A percentile compares a stretch with the other conserved stretches of the same genome.
Conservation (phyloP, 2,329 filamentous ascomycete species). For the Sporothrix schenckii region DNA sequence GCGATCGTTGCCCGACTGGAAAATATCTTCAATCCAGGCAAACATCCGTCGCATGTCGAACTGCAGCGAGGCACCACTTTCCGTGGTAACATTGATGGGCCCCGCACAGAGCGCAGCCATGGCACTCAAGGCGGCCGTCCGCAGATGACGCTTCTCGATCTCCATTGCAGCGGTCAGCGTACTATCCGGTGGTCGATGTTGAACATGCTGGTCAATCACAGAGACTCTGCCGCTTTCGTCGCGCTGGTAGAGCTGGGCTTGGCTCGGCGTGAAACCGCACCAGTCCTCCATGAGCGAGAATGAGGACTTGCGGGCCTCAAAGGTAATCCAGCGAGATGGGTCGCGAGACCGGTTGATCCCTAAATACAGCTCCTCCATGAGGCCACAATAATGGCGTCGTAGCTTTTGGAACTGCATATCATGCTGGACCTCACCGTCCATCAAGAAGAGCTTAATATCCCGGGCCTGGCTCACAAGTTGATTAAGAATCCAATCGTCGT, state of each 20-base stretch:
- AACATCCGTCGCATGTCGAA: conserved; percentile 94
- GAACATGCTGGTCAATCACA: conserved; percentile 68
- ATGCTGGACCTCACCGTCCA: conserved; percentile 90
- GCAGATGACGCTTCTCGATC: conserved; percentile 91
- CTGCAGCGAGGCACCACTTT: conserved; percentile 82
- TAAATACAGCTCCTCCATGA: conserved; percentile 91
- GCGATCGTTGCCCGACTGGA: conserved; percentile 86
- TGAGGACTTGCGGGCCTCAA: conserved; percentile 91
- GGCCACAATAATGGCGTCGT: conserved; percentile 87
- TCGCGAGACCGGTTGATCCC: conserved; percentile 85
- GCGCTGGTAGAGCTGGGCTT: conserved; percentile 74
- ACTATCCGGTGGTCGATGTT: conserved; percentile 56
- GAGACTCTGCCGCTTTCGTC: conserved; percentile 88
- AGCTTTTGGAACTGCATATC: conserved; percentile 94
- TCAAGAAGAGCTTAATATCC: conserved; percentile 90
- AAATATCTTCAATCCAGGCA: conserved; percentile 93
- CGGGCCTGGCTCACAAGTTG: conserved; percentile 89
- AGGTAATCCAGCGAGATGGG: conserved; percentile 92
- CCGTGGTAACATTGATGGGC: conserved; percentile 83
- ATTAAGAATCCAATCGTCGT: conserved; percentile 86
- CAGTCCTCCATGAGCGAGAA: conserved; percentile 98
- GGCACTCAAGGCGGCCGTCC: conserved; percentile 86
- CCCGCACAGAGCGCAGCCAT: conserved; percentile 92
- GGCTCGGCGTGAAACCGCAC: conserved; percentile 96
- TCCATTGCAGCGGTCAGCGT: conserved; percentile 88